These are phyloP conservation scores for Papiliotrema flavescens DNA, from an alignment of 1,284 basidiomycete genomes.

Conservation along the genomic window DNA sequence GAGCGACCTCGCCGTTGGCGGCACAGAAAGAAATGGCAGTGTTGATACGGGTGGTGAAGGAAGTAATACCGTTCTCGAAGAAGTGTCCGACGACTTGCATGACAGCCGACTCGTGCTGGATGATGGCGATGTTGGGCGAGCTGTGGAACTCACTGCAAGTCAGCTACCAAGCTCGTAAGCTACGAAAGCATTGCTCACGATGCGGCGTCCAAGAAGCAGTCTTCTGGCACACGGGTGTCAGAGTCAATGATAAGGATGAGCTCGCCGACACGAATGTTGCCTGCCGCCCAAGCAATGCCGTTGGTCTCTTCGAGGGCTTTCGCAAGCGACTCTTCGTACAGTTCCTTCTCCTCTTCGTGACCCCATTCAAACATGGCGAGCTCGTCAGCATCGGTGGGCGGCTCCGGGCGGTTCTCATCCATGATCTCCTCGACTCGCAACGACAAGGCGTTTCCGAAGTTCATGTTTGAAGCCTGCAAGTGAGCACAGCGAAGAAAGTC, in stretches of 20 bases:
- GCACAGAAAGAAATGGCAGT: constrained; percentile 62
- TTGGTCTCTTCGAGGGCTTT: constrained; percentile 55
- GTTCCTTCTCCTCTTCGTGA: constrained; percentile 33
- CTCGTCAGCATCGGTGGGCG: constrained; percentile 17
- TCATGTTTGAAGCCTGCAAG: constrained; percentile 70
- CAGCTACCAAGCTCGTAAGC: background rate
- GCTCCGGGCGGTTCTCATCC: constrained; percentile 50
- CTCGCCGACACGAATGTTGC: constrained; percentile 54
- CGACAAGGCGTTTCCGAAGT: constrained; percentile 70
- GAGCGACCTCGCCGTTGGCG: constrained; percentile 68
- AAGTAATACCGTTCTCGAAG: constrained; percentile 76
- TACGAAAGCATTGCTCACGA: constrained; percentile 39
- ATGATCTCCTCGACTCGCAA: constrained; percentile 72
- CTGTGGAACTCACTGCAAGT: constrained; percentile 20
- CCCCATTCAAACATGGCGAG: constrained; percentile 23
- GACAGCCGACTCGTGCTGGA: constrained; percentile 47
- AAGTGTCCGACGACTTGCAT: constrained; percentile 83
- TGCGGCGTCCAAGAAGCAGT: constrained; percentile 79
- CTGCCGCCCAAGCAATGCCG: constrained; percentile 51
- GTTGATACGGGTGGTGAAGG: constrained; percentile 70
- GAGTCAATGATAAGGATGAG: constrained; percentile 70
- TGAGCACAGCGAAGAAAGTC: background rate
- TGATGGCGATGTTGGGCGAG: constrained; percentile 34
- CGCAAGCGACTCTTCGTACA: constrained; percentile 39
- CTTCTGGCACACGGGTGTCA: constrained; percentile 78